Conservation (phyloP, 306 rosid genomes). For the Mimosa bimucronata region DNA sequence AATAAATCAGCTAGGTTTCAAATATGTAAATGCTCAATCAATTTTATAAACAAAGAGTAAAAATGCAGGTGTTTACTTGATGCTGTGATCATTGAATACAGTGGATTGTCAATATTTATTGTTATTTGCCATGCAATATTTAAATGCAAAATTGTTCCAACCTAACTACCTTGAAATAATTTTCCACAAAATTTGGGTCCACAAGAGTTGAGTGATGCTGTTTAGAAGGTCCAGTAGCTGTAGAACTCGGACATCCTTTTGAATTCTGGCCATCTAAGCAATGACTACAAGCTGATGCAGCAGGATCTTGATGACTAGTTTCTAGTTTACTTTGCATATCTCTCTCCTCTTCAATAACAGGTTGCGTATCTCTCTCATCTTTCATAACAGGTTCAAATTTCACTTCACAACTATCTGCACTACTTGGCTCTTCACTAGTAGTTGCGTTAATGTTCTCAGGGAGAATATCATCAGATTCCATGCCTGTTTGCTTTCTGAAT, state of each 20-base stretch:
- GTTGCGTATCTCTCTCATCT: conserved; percentile 40
- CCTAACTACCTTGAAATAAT: conserved; percentile 84
- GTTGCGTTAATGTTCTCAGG: conserved; percentile 42
- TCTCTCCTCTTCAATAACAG: conserved; percentile 41
- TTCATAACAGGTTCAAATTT: conserved; percentile 37
- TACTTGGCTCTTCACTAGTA: conserved; percentile 38
- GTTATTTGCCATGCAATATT: conserved; percentile 25
- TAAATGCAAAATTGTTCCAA: conserved; percentile 22
- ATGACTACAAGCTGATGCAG: conserved; percentile 46
- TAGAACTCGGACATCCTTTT: conserved; percentile 47
- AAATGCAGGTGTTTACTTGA: background rate
- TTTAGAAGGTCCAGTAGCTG: conserved; percentile 51
- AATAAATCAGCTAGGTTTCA: conserved; percentile 5
- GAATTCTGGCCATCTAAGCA: conserved; percentile 41
- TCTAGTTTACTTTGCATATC: conserved; percentile 43
- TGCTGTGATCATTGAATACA: background rate
- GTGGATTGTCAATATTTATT: conserved; percentile 14
- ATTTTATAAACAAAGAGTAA: conserved; percentile 20
- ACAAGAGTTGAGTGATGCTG: conserved; percentile 67
- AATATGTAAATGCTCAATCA: conserved; percentile 25
- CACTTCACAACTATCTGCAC: conserved; percentile 45
- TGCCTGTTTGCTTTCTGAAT: conserved; percentile 32
- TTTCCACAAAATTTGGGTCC: conserved; percentile 88
- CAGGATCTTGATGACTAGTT: conserved; percentile 44
- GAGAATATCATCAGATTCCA: conserved; percentile 44